Evolutionary conservation across 75 land plant genomes (phyloP), one percentile per base, ranked within the genome.

Genomic region (Pinus tabuliformis): DNA sequence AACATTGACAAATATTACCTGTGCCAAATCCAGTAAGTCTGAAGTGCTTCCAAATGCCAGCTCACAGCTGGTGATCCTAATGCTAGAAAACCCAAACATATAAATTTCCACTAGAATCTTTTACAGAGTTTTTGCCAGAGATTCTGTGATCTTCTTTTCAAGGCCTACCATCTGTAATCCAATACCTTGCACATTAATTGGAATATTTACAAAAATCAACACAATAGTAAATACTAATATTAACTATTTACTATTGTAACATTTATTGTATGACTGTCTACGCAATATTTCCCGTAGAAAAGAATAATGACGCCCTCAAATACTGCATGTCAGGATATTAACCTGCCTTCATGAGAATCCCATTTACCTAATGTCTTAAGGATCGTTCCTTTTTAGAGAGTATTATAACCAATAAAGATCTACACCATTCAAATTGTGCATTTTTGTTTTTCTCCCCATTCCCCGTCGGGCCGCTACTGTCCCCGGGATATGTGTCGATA

Each of bases 1-100:
- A 18, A 64, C 24, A 49, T 63, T 1, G 70, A 59, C 11, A 11
- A 59, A 13, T 30, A 54, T 22, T 80, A 91, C 93, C 93, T 91
- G 76, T 91, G 93, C 91, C 91, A 91, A 75, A 91, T 82, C 93
- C 93, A 91, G 76, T 91, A 91, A 58, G 37, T 89, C 59, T 78
- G 28, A 77, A 58, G 78, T 14, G 63, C 73, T 78, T 89, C 93
- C 22, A 89, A 49, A 37, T 59, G 75, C 91, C 91, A 86, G 81
- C 91, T 82, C 33, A 73, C 71, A 62, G 66, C 91, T 37, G 93
- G 89, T 61, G 81, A 66, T 30, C 83, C 74, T 14, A 91, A 28
- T 54, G 82, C 80, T 52, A 78, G 22, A 60, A 82, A 79, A 17
- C 93, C 93, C 14, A 82, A 72, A 4, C 85, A 18, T 9, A 91